Percentiles rank a stretch among this genome's conserved stretches.
Evolutionary conservation across 176 grass and related monocot genomes (phyloP).

Genomic region (Oryza rufipogon): DNA sequence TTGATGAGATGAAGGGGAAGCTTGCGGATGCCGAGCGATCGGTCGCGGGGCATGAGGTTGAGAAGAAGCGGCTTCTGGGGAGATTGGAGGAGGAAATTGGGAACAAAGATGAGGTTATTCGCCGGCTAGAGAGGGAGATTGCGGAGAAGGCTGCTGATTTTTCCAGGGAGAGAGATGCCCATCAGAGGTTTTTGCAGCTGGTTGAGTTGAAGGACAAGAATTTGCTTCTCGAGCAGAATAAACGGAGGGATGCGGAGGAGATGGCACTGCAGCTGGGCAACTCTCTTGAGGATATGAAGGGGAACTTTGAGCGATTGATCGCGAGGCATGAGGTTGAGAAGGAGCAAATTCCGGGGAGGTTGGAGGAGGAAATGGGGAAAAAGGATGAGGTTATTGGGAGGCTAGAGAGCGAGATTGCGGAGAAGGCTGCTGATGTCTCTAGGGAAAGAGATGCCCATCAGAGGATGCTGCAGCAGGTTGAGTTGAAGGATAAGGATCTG

Average conservation of each 20-base stretch:
- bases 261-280: conserved; percentile 42
- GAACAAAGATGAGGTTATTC: conserved; percentile 40
- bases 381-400: conserved; percentile 32
- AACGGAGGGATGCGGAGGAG: conserved; percentile 30
- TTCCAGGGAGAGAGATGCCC: conserved; percentile 54
- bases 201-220: conserved; percentile 62
- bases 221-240: conserved; percentile 57
- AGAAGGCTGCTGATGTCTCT: conserved; percentile 44
- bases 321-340: conserved; percentile 46
- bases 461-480: conserved; percentile 51
- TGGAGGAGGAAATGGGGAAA: conserved; percentile 49
- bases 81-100: conserved; percentile 43
- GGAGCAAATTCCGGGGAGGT: conserved; percentile 33
- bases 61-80: conserved; percentile 53
- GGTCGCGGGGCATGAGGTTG: conserved; percentile 16
- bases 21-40: conserved; percentile 33
- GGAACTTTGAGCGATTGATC: conserved; percentile 30
- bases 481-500: conserved; percentile 63
- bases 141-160: conserved; percentile 48
- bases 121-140: conserved; percentile 44
- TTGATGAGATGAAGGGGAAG: conserved; percentile 49
- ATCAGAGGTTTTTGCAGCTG: conserved; percentile 49
- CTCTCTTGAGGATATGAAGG: conserved; percentile 49
- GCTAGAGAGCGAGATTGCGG: conserved; percentile 50
- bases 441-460: conserved; percentile 59